A percentile compares a stretch with the other conserved stretches of the same genome.
Evolutionary conservation across 176 grass and related monocot species (phyloP).

Genomic region (Carex parvula): DNA sequence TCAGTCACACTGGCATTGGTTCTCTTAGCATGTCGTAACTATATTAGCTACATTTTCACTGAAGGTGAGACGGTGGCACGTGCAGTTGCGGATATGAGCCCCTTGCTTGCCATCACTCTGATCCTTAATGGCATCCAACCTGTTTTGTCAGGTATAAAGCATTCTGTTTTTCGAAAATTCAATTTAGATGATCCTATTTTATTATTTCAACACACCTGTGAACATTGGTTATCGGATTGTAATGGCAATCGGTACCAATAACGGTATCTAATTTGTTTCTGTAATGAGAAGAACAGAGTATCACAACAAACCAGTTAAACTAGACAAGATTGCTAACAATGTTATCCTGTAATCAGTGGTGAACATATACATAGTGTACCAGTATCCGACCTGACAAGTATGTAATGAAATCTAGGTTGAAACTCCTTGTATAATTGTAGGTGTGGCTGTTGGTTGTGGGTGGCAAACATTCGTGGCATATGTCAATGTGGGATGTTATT

Average conservation of each 20-base stretch:
- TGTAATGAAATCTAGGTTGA: not conserved
- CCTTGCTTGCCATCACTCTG: constrained; percentile 48
- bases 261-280: not conserved
- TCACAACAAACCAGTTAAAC: not conserved
- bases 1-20: constrained; percentile 27
- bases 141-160: constrained; percentile 47
- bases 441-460: constrained; percentile 90
- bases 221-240: not conserved
- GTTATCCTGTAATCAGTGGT: not conserved
- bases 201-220: too few relatives aligned
- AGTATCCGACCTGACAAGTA: not conserved
- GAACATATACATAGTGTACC: not conserved
- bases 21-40: constrained; percentile 46
- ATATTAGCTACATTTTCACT: constrained; percentile 75
- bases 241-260: not conserved
- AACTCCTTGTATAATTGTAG: constrained; percentile 23
- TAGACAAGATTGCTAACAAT: not conserved
- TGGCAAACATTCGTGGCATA: constrained; percentile 90
- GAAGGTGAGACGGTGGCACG: constrained; percentile 51
- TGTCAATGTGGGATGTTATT: constrained; percentile 85
- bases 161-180: not conserved
- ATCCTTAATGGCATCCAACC: constrained; percentile 78
- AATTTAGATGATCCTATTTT: not conserved
- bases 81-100: constrained; percentile 61
- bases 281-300: not conserved